A percentile compares a stretch with the other conserved stretches of the same genome.
Conservation (phyloP, 1,139 yeast genomes). For the Torulaspora globosa region DNA sequence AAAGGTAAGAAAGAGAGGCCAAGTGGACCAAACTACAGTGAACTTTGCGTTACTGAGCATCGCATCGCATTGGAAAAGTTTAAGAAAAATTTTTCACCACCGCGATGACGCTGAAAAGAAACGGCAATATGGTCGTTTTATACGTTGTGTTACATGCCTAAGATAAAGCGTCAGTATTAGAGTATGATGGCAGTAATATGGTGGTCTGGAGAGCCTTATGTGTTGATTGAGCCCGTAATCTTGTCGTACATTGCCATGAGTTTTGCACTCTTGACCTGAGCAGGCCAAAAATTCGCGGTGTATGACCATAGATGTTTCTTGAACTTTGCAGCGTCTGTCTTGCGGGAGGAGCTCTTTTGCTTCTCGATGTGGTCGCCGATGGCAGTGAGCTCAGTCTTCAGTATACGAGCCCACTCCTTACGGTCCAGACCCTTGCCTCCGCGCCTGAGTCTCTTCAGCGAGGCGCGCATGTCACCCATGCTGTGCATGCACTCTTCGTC, state of each 20-base stretch:
- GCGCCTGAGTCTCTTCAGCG: conserved; percentile 68
- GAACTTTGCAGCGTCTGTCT: conserved; percentile 16
- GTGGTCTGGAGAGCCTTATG: background rate
- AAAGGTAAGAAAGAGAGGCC: background rate
- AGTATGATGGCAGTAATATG: background rate
- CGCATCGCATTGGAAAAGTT: background rate
- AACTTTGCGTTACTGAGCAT: conserved; percentile 2
- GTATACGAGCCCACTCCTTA: conserved; percentile 73
- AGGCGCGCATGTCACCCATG: conserved; percentile 69
- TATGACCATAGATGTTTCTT: conserved; percentile 83
- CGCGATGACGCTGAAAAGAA: background rate
- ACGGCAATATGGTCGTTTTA: background rate
- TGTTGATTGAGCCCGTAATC: conserved; percentile 35
- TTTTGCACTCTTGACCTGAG: conserved; percentile 74
- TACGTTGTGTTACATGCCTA: background rate
- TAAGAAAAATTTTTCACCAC: background rate
- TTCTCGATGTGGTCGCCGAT: conserved; percentile 57
- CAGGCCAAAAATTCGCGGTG: conserved; percentile 93
- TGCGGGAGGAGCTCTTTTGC: conserved; percentile 19
- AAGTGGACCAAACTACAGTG: background rate
- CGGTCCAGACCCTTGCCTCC: conserved; percentile 82
- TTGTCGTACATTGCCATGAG: conserved; percentile 82
- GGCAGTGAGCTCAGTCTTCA: conserved; percentile 68
- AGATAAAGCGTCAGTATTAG: too few species aligned
- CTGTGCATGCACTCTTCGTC: conserved; percentile 62